These are phyloP conservation scores for Tephrocybe sp. DNA, from an alignment of 768 basidiomycete genomes.

Conservation along the genomic window DNA sequence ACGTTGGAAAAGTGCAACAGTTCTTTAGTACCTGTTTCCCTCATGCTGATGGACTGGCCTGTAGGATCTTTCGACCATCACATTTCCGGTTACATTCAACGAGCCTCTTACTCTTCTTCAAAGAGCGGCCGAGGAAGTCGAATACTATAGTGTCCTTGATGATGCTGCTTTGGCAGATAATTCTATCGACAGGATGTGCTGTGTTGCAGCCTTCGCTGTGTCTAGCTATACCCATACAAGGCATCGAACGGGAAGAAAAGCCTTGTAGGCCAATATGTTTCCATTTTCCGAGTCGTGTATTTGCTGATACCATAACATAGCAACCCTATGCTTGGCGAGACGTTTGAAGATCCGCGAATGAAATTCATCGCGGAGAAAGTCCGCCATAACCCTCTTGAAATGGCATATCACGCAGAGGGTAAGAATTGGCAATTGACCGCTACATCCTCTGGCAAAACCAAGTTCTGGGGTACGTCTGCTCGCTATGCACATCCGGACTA, in stretches of 20 bases:
- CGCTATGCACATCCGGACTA: conserved; percentile 6
- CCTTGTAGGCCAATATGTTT: conserved; percentile 60
- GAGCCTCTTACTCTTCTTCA: conserved; percentile 85
- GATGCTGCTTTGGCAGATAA: conserved; percentile 59
- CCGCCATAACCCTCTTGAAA: conserved; percentile 77
- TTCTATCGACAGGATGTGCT: conserved; percentile 66
- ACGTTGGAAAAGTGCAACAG: conserved; percentile 68
- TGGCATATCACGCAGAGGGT: conserved; percentile 85
- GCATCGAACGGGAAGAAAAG: conserved; percentile 79
- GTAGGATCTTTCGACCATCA: conserved; percentile 78
- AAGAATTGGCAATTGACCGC: conserved; percentile 71
- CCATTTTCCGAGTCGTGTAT: conserved; percentile 2
- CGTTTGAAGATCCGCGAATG: conserved; percentile 80
- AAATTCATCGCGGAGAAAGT: conserved; percentile 88
- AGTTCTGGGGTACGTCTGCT: conserved; percentile 76
- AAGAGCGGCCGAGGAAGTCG: conserved; percentile 78
- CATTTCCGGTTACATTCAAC: conserved; percentile 88
- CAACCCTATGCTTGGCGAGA: conserved; percentile 87
- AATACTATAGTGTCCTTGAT: conserved; percentile 69
- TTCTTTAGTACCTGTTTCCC: background rate
- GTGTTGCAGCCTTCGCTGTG: conserved; percentile 81
- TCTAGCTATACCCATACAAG: conserved; percentile 82
- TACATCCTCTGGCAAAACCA: conserved; percentile 80
- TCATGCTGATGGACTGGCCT: conserved; percentile 4
- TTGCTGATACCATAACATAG: conserved; percentile 33